Conservation (phyloP, 352 stramenopile species). For the Pythium sp. region DNA sequence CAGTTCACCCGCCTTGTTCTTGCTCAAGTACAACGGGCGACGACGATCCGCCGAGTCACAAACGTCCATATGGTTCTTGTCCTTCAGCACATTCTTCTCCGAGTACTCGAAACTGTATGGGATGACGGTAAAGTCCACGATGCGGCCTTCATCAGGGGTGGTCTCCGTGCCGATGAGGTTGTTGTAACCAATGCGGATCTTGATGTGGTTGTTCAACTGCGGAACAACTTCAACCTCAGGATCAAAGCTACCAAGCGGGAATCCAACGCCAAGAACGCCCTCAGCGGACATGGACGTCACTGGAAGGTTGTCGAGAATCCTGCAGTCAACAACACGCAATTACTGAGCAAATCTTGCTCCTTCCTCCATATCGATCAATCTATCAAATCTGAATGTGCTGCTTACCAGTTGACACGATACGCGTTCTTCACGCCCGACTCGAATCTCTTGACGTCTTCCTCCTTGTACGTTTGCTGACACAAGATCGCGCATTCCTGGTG, state of each 20-base stretch:
- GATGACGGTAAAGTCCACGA: conserved; percentile 98
- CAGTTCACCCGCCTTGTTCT: conserved; percentile 81
- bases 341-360: conserved; percentile 4
- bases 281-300: conserved; percentile 74
- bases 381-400: conserved; percentile 9
- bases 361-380: not conserved
- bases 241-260: conserved; percentile 89
- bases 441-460: conserved; percentile 89
- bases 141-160: conserved; percentile 87
- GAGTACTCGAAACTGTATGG: conserved; percentile 96
- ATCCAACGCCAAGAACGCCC: conserved; percentile 73
- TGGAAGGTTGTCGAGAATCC: conserved; percentile 99
- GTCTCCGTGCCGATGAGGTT: conserved; percentile 67
- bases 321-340: conserved; percentile 4
- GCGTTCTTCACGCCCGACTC: conserved; percentile 94
- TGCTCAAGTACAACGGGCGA: conserved; percentile 75
- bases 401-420: conserved; percentile 97
- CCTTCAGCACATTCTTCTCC: conserved; percentile 62
- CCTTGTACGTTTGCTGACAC: conserved; percentile 88
- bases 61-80: conserved; percentile 65
- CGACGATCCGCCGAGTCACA: conserved; percentile 72
- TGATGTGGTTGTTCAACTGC: conserved; percentile 98
- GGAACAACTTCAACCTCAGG: conserved; percentile 89
- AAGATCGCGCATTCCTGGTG: conserved; percentile 66
- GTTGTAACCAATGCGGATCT: conserved; percentile 99